Conservation (phyloP, 352 stramenopile genomes). For the Globisporangium uncinulatum region DNA sequence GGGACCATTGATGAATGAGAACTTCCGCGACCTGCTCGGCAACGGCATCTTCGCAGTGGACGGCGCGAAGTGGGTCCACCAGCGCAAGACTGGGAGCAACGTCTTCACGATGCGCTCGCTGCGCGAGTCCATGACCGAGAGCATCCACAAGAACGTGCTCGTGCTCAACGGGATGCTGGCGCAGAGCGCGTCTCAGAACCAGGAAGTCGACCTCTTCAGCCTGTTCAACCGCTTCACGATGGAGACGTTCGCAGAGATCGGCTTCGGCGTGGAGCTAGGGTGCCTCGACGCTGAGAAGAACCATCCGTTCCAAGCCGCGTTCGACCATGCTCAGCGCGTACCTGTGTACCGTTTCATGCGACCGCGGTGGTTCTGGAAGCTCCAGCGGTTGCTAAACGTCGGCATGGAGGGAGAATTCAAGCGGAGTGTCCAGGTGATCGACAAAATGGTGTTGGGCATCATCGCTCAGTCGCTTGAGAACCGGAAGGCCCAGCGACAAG, state of each 20-base stretch:
- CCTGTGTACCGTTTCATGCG: conserved; percentile 23
- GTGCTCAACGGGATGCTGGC: conserved; percentile 12
- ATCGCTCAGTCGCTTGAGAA: conserved; percentile 28
- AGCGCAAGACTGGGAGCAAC: conserved; percentile 72
- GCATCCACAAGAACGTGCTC: conserved; percentile 12
- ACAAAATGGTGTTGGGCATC: conserved; percentile 26
- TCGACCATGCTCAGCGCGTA: conserved; percentile 19
- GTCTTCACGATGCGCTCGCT: conserved; percentile 54
- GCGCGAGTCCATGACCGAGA: conserved; percentile 26
- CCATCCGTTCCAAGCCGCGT: conserved; percentile 23
- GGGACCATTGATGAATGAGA: conserved; percentile 17
- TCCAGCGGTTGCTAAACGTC: conserved; percentile 27
- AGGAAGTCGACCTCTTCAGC: conserved; percentile 15
- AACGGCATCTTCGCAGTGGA: conserved; percentile 54
- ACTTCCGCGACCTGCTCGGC: conserved; percentile 38
- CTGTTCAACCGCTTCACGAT: conserved; percentile 40
- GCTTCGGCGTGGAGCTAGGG: conserved; percentile 39
- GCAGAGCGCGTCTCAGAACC: neutral
- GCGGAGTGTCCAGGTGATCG: conserved; percentile 22
- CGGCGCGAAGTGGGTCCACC: conserved; percentile 34
- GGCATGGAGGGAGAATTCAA: conserved; percentile 27
- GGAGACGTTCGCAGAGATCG: conserved; percentile 53
- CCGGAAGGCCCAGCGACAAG: neutral
- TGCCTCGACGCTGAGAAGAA: conserved; percentile 18
- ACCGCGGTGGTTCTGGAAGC: conserved; percentile 35